Evolutionary conservation across 495 filamentous ascomycete species (phyloP), one percentile per base, ranked within the genome.

Genomic region (Diplogelasinospora grovesii): DNA sequence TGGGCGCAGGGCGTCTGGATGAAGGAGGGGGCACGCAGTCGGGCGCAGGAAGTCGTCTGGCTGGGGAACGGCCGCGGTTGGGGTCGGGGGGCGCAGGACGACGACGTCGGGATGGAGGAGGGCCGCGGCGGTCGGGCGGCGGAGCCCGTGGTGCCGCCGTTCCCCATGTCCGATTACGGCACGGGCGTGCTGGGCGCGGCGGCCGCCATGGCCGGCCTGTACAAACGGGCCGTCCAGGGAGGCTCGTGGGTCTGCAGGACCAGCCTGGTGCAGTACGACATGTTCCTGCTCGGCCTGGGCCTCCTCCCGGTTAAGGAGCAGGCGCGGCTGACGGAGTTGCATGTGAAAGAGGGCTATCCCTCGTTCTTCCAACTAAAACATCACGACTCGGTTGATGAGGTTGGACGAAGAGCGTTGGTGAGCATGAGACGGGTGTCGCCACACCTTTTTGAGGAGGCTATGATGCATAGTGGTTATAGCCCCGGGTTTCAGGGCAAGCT

Each of bases 81-180:
- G n/a, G n/a, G n/a, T n/a, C n/a, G n/a, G n/a, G n/a, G 81, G 82
- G 77, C 76, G 3, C 84, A 87, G 57, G 83, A 83, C 8, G 43
- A 73, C 30, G 81, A 79, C 60, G 86, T 89, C 81, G 81, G 81
- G 8, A 62, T 77, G 8, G 52, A 71, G 8, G 77, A 79, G 46
- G n/a, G n/a, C n/a, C n/a, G n/a, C n/a, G n/a, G n/a, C n/a, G n/a
- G n/a, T n/a, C 80, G 81, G 8, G 62, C 77, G 8, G 52, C 71
- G 8, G 77, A 79, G 46, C 83, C 84, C 3, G 74, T 86, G n/a
- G 76, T 87, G 0, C 85, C 84, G 33, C 83, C 83, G 0, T 88
- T 87, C 60, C 85, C 84, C 16, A 87, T 85, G 66, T 85, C 79
- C 25, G 85, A 88, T 62, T 88, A 90, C 58, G 79, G 83, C 21